Evolutionary conservation across 768 basidiomycete species (phyloP), one percentile per base, ranked within the genome.

Genomic region (Tylopilus plumbeoviolaceoides): DNA sequence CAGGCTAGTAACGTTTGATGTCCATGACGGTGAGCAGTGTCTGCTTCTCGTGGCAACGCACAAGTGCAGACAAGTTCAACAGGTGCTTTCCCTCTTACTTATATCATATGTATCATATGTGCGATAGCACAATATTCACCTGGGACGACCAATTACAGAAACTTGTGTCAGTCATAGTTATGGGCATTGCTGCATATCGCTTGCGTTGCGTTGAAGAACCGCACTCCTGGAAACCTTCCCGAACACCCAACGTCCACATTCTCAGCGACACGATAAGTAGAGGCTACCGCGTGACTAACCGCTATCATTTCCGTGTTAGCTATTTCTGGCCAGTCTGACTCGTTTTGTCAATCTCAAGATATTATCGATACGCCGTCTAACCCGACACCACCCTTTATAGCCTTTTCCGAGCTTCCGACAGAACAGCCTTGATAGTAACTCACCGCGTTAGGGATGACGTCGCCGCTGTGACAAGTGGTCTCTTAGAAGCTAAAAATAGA

Each of bases 1-100:
- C n/a, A 18, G 10, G 10, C 30, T 30, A 30, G 30, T 11, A 7
- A 4, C 2, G 54, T 21, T 48, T 64, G 40, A 63, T 25, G 30
- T 25, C 6, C 6, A 27, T 38, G 14, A 51, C 11, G 46, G 60
- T 59, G 36, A 47, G 10, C 27, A 8, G 4, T 42, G 5, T 49
- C 12, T 21, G 9, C 5, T 21, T 9, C 5, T 17, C 7, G 25
- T 7, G 5, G 8, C 18, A 21, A 15, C 1, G 10, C 5, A 21
- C 14, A 6, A 40, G 20, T 27, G 10, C 47, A 48, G 10, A 59
- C n/a, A 36, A 1, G 21, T 25, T 5, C 4, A 1, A 28, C 39
- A 58, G 52, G 33, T 2, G 6, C 21, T 36, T 28, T 41, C 15
- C 23, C 21, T 7, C 21, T 36, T 45, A 10, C 11, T 28, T 46